Base-by-base conservation (phyloP, 495 filamentous ascomycete genomes). In the Evernia prunastri region DNA sequence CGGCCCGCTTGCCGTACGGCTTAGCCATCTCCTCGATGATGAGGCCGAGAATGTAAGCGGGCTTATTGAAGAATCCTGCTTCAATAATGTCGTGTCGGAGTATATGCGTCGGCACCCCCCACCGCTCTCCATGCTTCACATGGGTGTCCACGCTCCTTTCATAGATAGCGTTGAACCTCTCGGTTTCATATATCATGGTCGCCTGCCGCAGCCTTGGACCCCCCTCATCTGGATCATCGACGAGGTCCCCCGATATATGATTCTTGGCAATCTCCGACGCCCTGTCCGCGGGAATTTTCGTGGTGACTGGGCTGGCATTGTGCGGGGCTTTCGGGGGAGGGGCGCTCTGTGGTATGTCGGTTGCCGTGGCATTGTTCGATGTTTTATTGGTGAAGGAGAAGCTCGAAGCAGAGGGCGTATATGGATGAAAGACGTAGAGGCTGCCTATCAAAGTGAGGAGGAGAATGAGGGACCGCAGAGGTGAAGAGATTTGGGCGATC, bases 21-120 rank as follows among this genome's bases (percentile, higher is more conserved):
- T 78, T 80, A 25, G 71, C 63, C 64, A 81, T 61, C 66, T 81
- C 79, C n/a, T 71, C 59, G 31, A 78, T 67, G 11, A 81, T 59
- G 45, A 80, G 64, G 40, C 70, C 69, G 25, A 77, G 64, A 47
- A 82, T 66, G 70, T 77, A 80, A 56, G 69, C 68, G 39, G 71
- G 71, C 60, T 79, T 82, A 66, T 76, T 78, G 74, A 74, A 80
- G 40, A 70, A 33, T 33, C 75, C 56, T 39, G 25, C 73, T 10
- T 63, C 64, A 10, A 72, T 66, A 27, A 78, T 73, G 40, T 75
- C 66, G 37, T 75, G 49, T 25, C 75, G 67, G 33, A 78, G 62
- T 9, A 82, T 68, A 63, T 76, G 67, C 67, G 78, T 72, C 6
- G 70, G 71, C 58, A 78, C 79, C 17, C 75, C 77, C 67, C 76